Conservation (phyloP, 805 yeast genomes). For the Metschnikowia colocasiae region DNA sequence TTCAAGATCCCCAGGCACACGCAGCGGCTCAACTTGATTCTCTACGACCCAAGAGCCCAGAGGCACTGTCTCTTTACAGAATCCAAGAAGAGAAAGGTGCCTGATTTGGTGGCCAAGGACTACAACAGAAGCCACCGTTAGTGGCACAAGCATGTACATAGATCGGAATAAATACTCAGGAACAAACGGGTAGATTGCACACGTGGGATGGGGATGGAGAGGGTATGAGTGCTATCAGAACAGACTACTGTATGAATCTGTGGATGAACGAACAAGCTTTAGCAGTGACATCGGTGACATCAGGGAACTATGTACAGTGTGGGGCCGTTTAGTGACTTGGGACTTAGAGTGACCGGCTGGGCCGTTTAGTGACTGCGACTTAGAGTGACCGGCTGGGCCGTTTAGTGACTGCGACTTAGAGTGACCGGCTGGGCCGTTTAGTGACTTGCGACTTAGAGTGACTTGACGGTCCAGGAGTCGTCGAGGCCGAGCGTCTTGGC, state of each 20-base stretch:
- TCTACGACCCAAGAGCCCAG: slow-evolving; percentile 49
- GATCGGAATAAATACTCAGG: background rate
- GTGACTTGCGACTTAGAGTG: slow-evolving; percentile 7
- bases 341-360: no score
- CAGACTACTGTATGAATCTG: no score
- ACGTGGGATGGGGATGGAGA: background rate
- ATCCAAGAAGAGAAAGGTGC: slow-evolving; percentile 78
- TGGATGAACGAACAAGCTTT: no score
- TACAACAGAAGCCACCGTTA: slow-evolving; percentile 24
- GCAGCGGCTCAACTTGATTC: slow-evolving; percentile 69
- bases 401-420: no score
- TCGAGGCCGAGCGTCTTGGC: slow-evolving; percentile 23
- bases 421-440: no score
- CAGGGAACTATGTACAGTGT: no score
- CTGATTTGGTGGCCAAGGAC: slow-evolving; percentile 42
- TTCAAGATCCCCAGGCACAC: slow-evolving; percentile 79
- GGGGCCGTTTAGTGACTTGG: no score
- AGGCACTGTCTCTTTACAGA: slow-evolving; percentile 91
- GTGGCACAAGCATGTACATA: slow-evolving; percentile 12
- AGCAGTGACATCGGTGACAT: no score
- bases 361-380: no score
- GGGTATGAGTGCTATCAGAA: no score
- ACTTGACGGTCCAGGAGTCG: slow-evolving; percentile 18
- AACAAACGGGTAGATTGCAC: background rate
- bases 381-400: no score